Evolutionary conservation across 108 stramenopile genomes (phyloP), one percentile per base, ranked within the genome.

Genomic region (Conticribra guillardii): DNA sequence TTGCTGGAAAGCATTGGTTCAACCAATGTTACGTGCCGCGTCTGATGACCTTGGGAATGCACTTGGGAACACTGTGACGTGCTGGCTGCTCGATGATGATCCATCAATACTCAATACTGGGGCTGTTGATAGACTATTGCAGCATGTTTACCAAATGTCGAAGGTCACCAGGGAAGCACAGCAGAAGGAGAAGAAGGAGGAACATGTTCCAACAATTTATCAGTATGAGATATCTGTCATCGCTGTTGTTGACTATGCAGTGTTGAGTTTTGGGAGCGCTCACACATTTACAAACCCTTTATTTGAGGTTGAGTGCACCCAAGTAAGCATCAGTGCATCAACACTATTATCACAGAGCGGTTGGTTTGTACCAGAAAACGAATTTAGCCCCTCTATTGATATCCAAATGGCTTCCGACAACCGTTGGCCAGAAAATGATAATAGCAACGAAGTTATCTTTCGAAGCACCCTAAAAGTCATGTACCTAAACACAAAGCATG

Each of bases 1-100:
- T 47, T 70, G 80, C 18, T 61, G 75, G 80, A 80, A 65, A 50
- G 28, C 58, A 7, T 14, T 80, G 23, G 80, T 80, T 14, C 54
- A 75, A 41, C 80, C 80, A 28, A 44, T 60, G 56, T 47, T 80
- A 2, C 64, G 52, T 62, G 46, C 47, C 16, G 41, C 50, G 47
- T 15, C 18, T 56, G 49, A 64, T 16, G 31, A 18, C 21, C 34
- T 15, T 47, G 50, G 45, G 54, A 47, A 1, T 24, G 28, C 11
- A 41, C 5, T 9, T 60, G 27, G 16, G 4, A 28, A 50, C 21
- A 49, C 16, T 45, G 21, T 49, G 15, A 67, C 78, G 5, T 33
- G 27, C 19, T 79, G 78, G 78, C 23, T 79, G 1, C 31, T 79
- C 9, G 78, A 79, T 46, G 27, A 54, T 22, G 70, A 74, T 47